These are phyloP conservation scores for Phoenix dactylifera DNA, from an alignment of 176 grass and related monocot genomes.

Conservation along the genomic window DNA sequence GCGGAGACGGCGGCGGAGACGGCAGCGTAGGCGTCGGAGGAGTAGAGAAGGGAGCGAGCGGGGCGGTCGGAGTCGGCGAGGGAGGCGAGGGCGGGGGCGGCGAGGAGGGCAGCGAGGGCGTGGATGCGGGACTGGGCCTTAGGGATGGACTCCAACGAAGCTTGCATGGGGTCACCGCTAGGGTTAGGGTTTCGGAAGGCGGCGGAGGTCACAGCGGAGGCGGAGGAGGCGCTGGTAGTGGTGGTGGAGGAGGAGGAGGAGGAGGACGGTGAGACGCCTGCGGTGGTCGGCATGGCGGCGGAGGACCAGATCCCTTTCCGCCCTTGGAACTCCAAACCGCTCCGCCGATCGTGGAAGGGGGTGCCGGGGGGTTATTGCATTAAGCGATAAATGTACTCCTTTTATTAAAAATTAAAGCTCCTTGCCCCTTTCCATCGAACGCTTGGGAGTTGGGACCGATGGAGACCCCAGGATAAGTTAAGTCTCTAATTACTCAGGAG, in stretches of 20 bases:
- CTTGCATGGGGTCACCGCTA: conserved; percentile 30
- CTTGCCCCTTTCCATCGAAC: too few species aligned
- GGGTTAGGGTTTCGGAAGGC: conserved; percentile 9
- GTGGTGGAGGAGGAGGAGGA: background rate
- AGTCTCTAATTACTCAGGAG: too few species aligned
- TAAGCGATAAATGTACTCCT: too few species aligned
- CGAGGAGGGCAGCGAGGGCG: conserved; percentile 51
- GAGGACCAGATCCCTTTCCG: too few species aligned
- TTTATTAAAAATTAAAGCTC: too few species aligned
- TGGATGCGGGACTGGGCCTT: conserved; percentile 76
- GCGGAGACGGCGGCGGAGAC: conserved; percentile 49
- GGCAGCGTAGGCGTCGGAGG: conserved; percentile 41
- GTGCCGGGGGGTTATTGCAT: too few species aligned
- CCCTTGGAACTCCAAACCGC: too few species aligned
- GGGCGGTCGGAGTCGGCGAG: conserved; percentile 87
- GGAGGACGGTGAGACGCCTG: conserved; percentile 34
- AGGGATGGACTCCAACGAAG: conserved; percentile 84
- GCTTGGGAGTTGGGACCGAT: too few species aligned
- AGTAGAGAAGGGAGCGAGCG: conserved; percentile 67
- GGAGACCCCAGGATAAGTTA: too few species aligned
- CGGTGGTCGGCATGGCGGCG: conserved; percentile 8
- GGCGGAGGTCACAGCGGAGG: conserved; percentile 11
- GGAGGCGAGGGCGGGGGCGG: conserved; percentile 37
- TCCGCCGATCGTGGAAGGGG: too few species aligned
- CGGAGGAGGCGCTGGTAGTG: conserved; percentile 1